phyloP scores from a whole-genome alignment of 495 filamentous ascomycete species.

The Aspergillus ostianus region DNA sequence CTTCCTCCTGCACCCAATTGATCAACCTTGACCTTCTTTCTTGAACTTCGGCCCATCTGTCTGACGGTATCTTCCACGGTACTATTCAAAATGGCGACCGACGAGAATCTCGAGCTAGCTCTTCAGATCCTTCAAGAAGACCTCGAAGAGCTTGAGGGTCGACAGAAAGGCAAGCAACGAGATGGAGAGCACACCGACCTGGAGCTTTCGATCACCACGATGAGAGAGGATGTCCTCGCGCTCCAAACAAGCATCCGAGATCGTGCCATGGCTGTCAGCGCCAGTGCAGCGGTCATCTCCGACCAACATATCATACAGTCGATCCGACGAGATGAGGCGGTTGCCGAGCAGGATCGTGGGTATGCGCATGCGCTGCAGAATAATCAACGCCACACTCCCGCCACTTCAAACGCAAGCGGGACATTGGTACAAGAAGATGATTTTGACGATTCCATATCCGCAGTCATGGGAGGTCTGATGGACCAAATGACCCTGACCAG shows the following conservation, averaged over 20 bases:
- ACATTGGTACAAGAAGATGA: neutral
- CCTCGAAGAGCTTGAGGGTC: conserved; percentile 1
- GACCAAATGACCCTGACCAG: neutral
- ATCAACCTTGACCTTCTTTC: too few relatives aligned
- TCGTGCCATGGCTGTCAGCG: neutral
- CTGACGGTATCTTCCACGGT: too few relatives aligned
- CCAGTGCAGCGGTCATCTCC: neutral
- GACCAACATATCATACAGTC: neutral
- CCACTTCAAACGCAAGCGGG: neutral
- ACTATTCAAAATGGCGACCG: neutral
- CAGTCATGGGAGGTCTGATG: conserved; percentile 1
- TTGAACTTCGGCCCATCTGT: too few relatives aligned
- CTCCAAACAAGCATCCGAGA: neutral
- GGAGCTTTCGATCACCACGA: neutral
- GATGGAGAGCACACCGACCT: neutral
- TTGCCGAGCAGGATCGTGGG: neutral
- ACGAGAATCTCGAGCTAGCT: neutral
- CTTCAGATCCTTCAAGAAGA: conserved; percentile 1
- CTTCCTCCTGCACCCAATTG: too few relatives aligned
- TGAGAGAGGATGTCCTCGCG: neutral
- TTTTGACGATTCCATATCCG: neutral
- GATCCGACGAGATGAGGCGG: neutral
- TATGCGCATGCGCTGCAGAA: neutral
- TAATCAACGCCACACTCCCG: neutral
- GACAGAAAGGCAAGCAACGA: conserved; percentile 5